A percentile compares a stretch with the other conserved stretches of the same genome.
Evolutionary conservation across 2,329 filamentous ascomycete genomes (phyloP).

Genomic region (Metarhizium guizhouense): DNA sequence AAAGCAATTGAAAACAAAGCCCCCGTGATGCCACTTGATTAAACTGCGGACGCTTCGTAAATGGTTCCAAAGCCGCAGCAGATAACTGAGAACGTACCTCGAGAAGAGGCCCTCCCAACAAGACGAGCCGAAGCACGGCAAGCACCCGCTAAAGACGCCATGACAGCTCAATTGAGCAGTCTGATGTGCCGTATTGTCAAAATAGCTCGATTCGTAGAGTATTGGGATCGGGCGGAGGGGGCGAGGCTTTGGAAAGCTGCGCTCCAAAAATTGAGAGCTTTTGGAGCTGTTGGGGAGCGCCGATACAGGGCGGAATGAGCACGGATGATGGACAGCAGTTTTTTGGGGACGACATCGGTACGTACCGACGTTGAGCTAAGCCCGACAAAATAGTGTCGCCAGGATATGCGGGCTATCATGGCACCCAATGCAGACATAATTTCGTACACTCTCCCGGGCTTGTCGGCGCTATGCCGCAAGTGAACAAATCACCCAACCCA

Average conservation of each 20-base stretch:
- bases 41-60: neutral
- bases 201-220: neutral
- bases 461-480: neutral
- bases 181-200: neutral
- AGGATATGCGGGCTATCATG: neutral
- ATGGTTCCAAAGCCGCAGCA: neutral
- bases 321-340: conserved; percentile 11
- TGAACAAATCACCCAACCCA: neutral
- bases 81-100: conserved; percentile 39
- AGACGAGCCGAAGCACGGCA: conserved; percentile 56
- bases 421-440: neutral
- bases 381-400: neutral
- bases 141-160: conserved; percentile 59
- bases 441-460: neutral
- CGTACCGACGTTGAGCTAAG: conserved; percentile 2
- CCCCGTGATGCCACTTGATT: neutral
- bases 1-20: neutral
- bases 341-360: conserved; percentile 16
- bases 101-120: conserved; percentile 39
- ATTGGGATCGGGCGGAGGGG: conserved; percentile 7
- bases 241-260: conserved; percentile 10
- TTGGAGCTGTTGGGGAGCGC: conserved; percentile 25
- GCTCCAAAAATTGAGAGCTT: conserved; percentile 14
- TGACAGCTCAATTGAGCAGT: conserved; percentile 26
- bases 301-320: conserved; percentile 18